Evolutionary conservation across 2,329 filamentous ascomycete species (phyloP).

Genomic region (Nannizziopsis barbatae): DNA sequence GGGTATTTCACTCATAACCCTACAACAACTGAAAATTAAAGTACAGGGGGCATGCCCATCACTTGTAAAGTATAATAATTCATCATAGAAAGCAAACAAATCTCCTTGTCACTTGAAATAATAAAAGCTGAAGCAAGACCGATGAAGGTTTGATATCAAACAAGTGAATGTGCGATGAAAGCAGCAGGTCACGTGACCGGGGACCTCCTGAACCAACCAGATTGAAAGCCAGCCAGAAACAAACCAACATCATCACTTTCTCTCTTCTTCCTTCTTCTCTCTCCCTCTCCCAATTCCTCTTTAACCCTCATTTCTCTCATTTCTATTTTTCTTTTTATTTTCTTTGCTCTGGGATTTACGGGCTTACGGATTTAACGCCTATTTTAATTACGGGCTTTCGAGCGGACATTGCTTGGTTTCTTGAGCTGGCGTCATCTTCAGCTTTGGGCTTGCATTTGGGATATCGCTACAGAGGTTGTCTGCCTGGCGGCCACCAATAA

Average conservation of each 20-base stretch:
- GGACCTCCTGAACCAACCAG: no score
- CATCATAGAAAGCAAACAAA: no score
- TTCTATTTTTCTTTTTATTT: conserved; percentile 16
- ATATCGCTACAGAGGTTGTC: conserved; percentile 31
- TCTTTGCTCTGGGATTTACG: conserved; percentile 1
- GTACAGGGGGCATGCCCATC: no score
- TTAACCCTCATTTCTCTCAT: conserved; percentile 16
- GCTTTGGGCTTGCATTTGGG: conserved; percentile 16
- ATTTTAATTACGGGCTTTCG: conserved; percentile 7
- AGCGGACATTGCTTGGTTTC: conserved; percentile 7
- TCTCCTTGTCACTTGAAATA: no score
- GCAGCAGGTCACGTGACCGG: no score
- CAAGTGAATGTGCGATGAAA: no score
- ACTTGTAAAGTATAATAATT: no score
- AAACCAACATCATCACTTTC: conserved; percentile 25
- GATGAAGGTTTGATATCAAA: no score
- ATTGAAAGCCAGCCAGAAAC: conserved; percentile 12
- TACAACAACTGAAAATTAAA: no score
- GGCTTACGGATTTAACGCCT: conserved; percentile 6
- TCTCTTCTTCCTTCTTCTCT: neutral
- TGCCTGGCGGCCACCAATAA: conserved; percentile 31
- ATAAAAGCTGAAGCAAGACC: no score
- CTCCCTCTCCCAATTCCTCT: conserved; percentile 13
- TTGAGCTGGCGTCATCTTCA: conserved; percentile 20
- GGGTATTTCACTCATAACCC: no score